Evolutionary conservation across 2,329 filamentous ascomycete species (phyloP), one percentile per base, ranked within the genome.

Genomic region (Aspergillus sp.): DNA sequence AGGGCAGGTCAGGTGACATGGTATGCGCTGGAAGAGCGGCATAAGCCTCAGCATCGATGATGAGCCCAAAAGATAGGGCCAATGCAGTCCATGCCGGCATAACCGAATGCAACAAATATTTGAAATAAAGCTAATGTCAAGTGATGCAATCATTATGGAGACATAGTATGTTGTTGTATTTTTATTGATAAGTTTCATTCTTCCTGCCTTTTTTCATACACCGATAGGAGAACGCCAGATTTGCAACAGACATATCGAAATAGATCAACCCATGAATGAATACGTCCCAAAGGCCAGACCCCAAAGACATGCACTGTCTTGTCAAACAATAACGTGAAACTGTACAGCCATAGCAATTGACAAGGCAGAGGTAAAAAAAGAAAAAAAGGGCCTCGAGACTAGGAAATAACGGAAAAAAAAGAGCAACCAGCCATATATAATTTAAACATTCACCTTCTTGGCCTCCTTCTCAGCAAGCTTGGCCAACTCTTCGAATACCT

Each of bases 391-490:
- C 49, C 57, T 56, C 53, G 57, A 58, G 48, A 54, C 55, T 53
- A 56, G 46, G 39, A 45, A 56, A 46, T 44, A 55, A 48, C 39
- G 44, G 38, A 50, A 51, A 51, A 52, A 48, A 44, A 53, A 50
- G 42, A 48, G 35, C 40, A 39, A 53, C 49, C 54, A 43, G 45
- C 40, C 46, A 48, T 48, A 45, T 45, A 41, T 40, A 43, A 50
- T 52, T 57, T 61, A 74, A 54, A 82, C 71, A 66, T 73, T 77
- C 45, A 82, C 75, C 49, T 70, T 72, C 66, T 76, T 73, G 39
- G 67, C 68, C 60, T 82, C 77, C 71, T 82, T 82, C 53, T 73
- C 59, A 34, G 78, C 78, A 45, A 81, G 57, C 69, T 81, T 82
- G 49, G 74, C 70, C 56, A 84, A 61, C 51, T 81, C 77, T 37